These are phyloP conservation scores for Penicillium fuscoglaucum DNA, from an alignment of 2,329 filamentous ascomycete genomes.

Conservation along the genomic window DNA sequence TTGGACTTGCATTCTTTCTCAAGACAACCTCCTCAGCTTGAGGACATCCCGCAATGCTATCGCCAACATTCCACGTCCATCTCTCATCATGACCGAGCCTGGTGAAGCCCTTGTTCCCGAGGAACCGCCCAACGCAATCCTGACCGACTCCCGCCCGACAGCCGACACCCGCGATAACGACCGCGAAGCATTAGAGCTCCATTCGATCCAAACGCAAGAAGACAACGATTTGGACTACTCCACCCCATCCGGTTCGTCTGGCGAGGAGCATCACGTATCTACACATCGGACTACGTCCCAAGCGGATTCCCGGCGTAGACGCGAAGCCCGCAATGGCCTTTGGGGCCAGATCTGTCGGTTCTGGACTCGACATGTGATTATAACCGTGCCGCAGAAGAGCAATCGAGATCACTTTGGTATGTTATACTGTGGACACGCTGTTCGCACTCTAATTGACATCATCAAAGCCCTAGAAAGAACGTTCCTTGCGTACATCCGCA, in stretches of 20 bases:
- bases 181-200: constrained; percentile 32
- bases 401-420: constrained; percentile 47
- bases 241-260: constrained; percentile 36
- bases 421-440: constrained; percentile 1
- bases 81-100: constrained; percentile 11
- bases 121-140: constrained; percentile 7
- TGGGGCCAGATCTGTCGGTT: constrained; percentile 69
- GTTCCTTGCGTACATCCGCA: constrained; percentile 73
- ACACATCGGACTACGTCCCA: constrained; percentile 28
- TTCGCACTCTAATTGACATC: not conserved
- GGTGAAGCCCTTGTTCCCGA: not conserved
- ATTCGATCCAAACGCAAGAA: constrained; percentile 32
- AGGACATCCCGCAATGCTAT: not conserved
- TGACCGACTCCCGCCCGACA: constrained; percentile 14
- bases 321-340: constrained; percentile 48
- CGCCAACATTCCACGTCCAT: no score
- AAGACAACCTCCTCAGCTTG: not conserved
- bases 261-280: constrained; percentile 32
- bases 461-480: constrained; percentile 68
- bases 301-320: constrained; percentile 13
- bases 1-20: not conserved
- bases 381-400: constrained; percentile 42
- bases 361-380: constrained; percentile 66
- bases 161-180: constrained; percentile 8
- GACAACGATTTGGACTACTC: constrained; percentile 27